Evolutionary conservation across 2,329 filamentous ascomycete species (phyloP).

Genomic region (Gaeumannomyces tritici): DNA sequence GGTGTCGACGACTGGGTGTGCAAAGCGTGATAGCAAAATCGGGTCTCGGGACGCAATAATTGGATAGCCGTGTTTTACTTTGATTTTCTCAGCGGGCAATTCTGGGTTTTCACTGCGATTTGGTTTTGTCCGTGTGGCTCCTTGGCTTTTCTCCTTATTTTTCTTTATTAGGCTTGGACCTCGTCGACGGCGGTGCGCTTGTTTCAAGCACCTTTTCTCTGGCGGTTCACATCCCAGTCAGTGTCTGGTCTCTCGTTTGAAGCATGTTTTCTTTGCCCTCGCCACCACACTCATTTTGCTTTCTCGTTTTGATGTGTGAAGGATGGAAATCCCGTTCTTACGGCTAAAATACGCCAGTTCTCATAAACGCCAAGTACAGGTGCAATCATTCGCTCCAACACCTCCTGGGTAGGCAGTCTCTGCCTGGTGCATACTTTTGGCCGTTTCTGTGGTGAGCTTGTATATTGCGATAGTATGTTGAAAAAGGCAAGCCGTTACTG

Average conservation of each 20-base stretch:
- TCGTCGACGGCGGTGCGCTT: too few relatives aligned
- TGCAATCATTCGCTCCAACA: neutral
- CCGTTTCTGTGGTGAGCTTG: neutral
- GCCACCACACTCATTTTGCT: neutral
- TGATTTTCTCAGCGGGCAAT: neutral
- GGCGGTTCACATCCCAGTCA: too few relatives aligned
- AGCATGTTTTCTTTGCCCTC: neutral
- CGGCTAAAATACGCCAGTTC: neutral
- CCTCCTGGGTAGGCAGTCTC: neutral
- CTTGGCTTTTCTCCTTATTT: neutral
- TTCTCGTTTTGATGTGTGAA: neutral
- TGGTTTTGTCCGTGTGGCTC: neutral
- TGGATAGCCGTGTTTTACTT: neutral
- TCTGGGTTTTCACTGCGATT: neutral
- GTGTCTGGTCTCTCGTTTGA: neutral
- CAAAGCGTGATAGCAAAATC: neutral
- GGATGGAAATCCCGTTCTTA: neutral
- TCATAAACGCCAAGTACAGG: neutral
- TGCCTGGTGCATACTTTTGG: neutral
- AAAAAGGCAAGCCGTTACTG: neutral
- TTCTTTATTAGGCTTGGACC: too few relatives aligned
- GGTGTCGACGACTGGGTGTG: too few relatives aligned
- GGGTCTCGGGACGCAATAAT: neutral
- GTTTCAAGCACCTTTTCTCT: too few relatives aligned
- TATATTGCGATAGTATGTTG: neutral